Evolutionary conservation across 2,329 filamentous ascomycete genomes (phyloP).

Genomic region (Elsinoe ampelina): DNA sequence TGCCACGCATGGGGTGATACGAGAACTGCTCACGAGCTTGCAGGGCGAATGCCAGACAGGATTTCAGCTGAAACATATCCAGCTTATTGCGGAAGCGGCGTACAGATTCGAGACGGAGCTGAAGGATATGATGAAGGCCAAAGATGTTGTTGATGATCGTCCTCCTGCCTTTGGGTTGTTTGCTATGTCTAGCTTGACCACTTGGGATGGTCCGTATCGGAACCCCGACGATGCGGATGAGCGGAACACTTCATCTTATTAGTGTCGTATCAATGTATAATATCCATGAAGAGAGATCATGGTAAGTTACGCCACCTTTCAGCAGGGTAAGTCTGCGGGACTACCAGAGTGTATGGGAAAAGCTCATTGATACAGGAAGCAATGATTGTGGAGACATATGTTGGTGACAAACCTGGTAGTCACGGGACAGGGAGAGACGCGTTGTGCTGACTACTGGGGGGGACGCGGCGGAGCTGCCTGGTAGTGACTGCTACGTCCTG

Average conservation of each 20-base stretch:
- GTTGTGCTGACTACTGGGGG: too few relatives aligned
- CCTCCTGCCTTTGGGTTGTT: not conserved
- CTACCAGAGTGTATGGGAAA: too few relatives aligned
- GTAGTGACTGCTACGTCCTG: too few relatives aligned
- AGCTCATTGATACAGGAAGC: too few relatives aligned
- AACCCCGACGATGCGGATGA: not conserved
- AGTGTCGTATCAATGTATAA: not conserved
- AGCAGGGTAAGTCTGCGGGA: too few relatives aligned
- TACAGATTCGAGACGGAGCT: not conserved
- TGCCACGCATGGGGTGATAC: not conserved
- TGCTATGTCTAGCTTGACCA: not conserved
- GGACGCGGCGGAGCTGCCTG: too few relatives aligned
- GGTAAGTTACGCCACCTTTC: too few relatives aligned
- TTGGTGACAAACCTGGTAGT: too few relatives aligned
- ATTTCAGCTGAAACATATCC: not conserved
- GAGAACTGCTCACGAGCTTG: not conserved
- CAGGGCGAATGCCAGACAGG: not conserved
- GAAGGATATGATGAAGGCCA: not conserved
- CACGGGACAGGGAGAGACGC: too few relatives aligned
- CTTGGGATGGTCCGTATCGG: not conserved
- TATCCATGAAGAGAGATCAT: not conserved
- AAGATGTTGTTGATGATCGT: not conserved
- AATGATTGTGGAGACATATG: too few relatives aligned
- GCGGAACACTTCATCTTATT: not conserved
- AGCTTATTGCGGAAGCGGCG: not conserved